Evolutionary conservation across 805 yeast species (phyloP).

Genomic region (Sungouiozyma ichnusensis): DNA sequence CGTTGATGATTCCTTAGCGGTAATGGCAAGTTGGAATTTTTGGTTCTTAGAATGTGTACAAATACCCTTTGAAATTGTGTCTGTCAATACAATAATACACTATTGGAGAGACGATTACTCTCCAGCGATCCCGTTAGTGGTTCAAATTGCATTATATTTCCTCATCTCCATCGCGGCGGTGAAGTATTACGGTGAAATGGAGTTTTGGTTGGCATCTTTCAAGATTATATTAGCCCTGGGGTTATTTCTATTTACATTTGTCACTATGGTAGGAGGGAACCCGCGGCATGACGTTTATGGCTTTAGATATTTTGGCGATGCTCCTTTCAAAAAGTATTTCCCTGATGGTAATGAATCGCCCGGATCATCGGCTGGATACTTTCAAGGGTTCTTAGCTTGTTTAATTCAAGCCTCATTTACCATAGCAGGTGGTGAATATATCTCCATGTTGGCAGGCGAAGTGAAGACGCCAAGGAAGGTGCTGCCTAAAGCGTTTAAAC

Average conservation of each 20-base stretch:
- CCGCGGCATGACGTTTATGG: constrained; percentile 58
- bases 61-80: constrained; percentile 76
- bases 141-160: constrained; percentile 56
- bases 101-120: constrained; percentile 72
- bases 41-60: constrained; percentile 66
- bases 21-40: constrained; percentile 72
- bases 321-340: constrained; percentile 46
- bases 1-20: constrained; percentile 64
- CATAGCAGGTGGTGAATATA: constrained; percentile 79
- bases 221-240: constrained; percentile 71
- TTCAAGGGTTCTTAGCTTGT: constrained; percentile 64
- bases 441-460: constrained; percentile 80
- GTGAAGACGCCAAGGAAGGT: constrained; percentile 59
- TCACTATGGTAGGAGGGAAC: constrained; percentile 83
- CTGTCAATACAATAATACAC: constrained; percentile 68
- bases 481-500: constrained; percentile 69
- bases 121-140: constrained; percentile 57
- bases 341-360: constrained; percentile 34
- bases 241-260: constrained; percentile 59
- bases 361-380: constrained; percentile 37
- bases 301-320: constrained; percentile 44
- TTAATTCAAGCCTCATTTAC: constrained; percentile 65
- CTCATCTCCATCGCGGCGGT: constrained; percentile 65
- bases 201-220: constrained; percentile 67
- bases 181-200: constrained; percentile 66